Percentiles rank a stretch among this genome's conserved stretches.
Evolutionary conservation across 1,284 basidiomycete species (phyloP).

Genomic region (Trichosporon sp.): DNA sequence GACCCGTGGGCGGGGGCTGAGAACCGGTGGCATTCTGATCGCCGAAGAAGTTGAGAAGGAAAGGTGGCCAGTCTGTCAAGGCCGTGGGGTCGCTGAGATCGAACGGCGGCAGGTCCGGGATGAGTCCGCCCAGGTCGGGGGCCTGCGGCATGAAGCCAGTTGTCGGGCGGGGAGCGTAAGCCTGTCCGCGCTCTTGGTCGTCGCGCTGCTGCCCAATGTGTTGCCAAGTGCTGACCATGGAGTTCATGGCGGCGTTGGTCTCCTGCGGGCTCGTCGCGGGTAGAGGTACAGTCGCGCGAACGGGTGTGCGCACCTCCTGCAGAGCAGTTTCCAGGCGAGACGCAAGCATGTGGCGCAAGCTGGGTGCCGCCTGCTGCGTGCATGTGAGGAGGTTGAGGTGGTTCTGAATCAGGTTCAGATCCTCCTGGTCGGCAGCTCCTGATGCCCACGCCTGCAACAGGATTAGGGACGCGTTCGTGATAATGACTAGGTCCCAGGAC

Average conservation of each 20-base stretch:
- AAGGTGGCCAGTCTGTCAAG: slow-evolving; percentile 33
- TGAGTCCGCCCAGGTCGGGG: slow-evolving; percentile 24
- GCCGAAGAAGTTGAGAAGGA: slow-evolving; percentile 33
- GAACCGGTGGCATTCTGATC: slow-evolving; percentile 14
- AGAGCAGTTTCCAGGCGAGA: slow-evolving; percentile 31
- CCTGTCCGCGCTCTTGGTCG: background rate
- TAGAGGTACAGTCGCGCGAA: slow-evolving; percentile 13
- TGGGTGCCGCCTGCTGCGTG: slow-evolving; percentile 33
- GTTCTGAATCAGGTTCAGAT: slow-evolving; percentile 35
- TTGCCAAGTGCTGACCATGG: slow-evolving; percentile 20
- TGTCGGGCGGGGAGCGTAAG: slow-evolving; percentile 7
- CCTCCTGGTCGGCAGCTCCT: slow-evolving; percentile 27
- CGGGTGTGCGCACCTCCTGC: slow-evolving; percentile 32
- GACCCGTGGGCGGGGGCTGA: background rate
- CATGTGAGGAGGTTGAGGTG: slow-evolving; percentile 32
- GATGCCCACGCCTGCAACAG: slow-evolving; percentile 32
- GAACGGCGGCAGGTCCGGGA: slow-evolving; percentile 27
- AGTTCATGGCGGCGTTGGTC: slow-evolving; percentile 10
- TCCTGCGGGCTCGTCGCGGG: slow-evolving; percentile 2
- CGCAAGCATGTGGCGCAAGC: slow-evolving; percentile 33
- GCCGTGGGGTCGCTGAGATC: slow-evolving; percentile 24
- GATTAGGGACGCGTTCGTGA: slow-evolving; percentile 34
- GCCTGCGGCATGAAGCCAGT: slow-evolving; percentile 29
- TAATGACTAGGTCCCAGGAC: slow-evolving; percentile 36
- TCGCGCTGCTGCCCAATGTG: background rate